These are phyloP conservation scores for Taphrina deformans DNA, from an alignment of 1,139 yeast species.

Conservation along the genomic window DNA sequence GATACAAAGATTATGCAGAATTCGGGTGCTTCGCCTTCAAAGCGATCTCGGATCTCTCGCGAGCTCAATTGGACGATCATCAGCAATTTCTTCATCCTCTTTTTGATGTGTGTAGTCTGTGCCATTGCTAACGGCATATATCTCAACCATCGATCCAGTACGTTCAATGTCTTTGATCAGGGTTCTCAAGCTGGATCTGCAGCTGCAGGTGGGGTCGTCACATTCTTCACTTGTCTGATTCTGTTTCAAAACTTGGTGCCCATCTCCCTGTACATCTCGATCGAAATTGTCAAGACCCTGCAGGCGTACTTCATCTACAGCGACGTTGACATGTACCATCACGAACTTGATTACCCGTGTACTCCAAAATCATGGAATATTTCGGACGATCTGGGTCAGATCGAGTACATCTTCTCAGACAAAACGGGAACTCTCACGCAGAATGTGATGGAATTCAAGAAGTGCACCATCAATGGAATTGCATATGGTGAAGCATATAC, in stretches of 20 bases:
- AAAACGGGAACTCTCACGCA: slow-evolving; percentile 97
- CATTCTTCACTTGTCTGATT: slow-evolving; percentile 86
- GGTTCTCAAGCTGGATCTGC: slow-evolving; percentile 65
- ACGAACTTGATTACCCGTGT: slow-evolving; percentile 85
- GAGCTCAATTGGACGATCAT: slow-evolving; percentile 72
- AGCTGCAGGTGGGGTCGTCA: slow-evolving; percentile 75
- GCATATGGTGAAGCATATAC: slow-evolving; percentile 93
- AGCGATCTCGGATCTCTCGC: slow-evolving; percentile 75
- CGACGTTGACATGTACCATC: slow-evolving; percentile 83
- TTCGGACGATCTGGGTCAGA: slow-evolving; percentile 95
- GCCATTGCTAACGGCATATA: slow-evolving; percentile 81
- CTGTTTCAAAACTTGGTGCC: slow-evolving; percentile 91
- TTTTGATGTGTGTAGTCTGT: slow-evolving; percentile 75
- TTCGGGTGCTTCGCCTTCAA: slow-evolving; percentile 90
- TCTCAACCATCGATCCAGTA: slow-evolving; percentile 55
- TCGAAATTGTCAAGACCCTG: slow-evolving; percentile 89
- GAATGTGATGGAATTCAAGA: slow-evolving; percentile 94
- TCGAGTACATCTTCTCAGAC: slow-evolving; percentile 92
- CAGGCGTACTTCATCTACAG: slow-evolving; percentile 93
- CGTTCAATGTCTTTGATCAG: slow-evolving; percentile 70
- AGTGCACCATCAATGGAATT: slow-evolving; percentile 83
- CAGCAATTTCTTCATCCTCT: slow-evolving; percentile 71
- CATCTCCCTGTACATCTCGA: slow-evolving; percentile 87
- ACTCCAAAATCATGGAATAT: slow-evolving; percentile 96
- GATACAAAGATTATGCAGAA: slow-evolving; percentile 93